Base-by-base conservation (phyloP, 2,329 filamentous ascomycete species). In the Botryotinia calthae region DNA sequence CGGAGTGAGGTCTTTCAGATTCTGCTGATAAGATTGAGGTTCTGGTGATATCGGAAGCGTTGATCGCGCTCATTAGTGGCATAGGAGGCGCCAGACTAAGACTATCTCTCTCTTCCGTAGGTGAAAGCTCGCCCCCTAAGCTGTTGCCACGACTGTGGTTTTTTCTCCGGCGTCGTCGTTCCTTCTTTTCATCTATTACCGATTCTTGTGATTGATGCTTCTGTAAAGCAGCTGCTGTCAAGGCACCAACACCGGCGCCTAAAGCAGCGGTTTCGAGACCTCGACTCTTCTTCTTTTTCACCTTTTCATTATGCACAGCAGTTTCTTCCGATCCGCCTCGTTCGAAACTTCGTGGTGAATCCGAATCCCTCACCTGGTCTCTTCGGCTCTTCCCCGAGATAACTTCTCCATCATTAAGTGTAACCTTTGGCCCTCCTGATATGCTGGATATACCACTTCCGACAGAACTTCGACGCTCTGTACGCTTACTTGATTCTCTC, bases 11-110 rank as follows among this genome's bases (percentile, higher is more conserved):
- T 69, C 90, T 85, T 76, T 93, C 93, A 0, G 93, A 93, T 42
- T 92, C 90, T 44, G 93, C 92, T 8, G 95, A 96, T 28, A 96
- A 83, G 71, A 98, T 93, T 0, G 95, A 98, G 25, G 92, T 92
- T 77, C 95, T 88, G 0, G 95, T 98, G 72, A 98, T 82, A 69
- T 98, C 95, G 0, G 95, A 97, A 59, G 92, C 89, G 76, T 93
- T 92, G 73, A 97, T 88, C 72, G 94, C 93, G 82, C 95, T 97
- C 82, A 92, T 91, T 75, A 97, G 86, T 4, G 95, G 95, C 91
- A 98, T 94, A 9, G 93, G 93, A 10, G 94, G 91, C 8, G 83
- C 82, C 20, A 93, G 42, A 66, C 89, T 85, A 69, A 89, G 86
- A 76, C 77, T 79, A 42, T 87, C 84, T 9, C 87, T 87, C 56